These are phyloP conservation scores for Phyllosticta paracitricarpa DNA, from an alignment of 2,329 filamentous ascomycete species.

Conservation along the genomic window DNA sequence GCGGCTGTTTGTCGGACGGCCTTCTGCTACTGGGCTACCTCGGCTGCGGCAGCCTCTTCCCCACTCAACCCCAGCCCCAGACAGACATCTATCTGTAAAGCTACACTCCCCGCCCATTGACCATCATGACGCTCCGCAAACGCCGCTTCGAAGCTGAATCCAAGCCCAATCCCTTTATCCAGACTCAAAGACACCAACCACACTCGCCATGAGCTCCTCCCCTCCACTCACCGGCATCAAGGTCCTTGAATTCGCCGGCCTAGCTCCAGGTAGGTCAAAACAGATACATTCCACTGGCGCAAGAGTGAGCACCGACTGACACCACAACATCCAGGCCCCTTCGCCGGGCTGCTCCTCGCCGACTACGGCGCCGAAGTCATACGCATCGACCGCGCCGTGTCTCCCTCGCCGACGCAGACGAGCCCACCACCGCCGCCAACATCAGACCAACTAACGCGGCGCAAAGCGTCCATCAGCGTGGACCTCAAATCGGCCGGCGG, in stretches of 20 bases:
- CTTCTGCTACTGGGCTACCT: background rate
- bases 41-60: slow-evolving; percentile 1
- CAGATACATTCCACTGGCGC: background rate
- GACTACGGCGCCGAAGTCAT: slow-evolving; percentile 84
- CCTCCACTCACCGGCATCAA: slow-evolving; percentile 46
- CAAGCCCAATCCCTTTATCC: too few species aligned
- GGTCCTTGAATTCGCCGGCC: slow-evolving; percentile 57
- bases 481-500: slow-evolving; percentile 64
- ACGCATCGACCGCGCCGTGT: slow-evolving; percentile 61
- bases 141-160: background rate
- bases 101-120: background rate
- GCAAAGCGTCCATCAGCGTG: slow-evolving; percentile 70
- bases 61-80: slow-evolving; percentile 1
- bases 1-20: background rate
- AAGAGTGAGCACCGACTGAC: background rate
- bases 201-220: slow-evolving; percentile 4
- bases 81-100: background rate
- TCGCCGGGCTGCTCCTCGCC: slow-evolving; percentile 72
- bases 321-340: slow-evolving; percentile 52
- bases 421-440: slow-evolving; percentile 38
- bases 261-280: slow-evolving; percentile 42
- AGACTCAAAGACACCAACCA: background rate
- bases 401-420: slow-evolving; percentile 18
- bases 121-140: background rate
- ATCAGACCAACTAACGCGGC: slow-evolving; percentile 64